A percentile compares a stretch with the other conserved stretches of the same genome.
These are phyloP conservation scores for Ustilago loliicola DNA, from an alignment of 1,284 basidiomycete genomes.

Conservation along the genomic window DNA sequence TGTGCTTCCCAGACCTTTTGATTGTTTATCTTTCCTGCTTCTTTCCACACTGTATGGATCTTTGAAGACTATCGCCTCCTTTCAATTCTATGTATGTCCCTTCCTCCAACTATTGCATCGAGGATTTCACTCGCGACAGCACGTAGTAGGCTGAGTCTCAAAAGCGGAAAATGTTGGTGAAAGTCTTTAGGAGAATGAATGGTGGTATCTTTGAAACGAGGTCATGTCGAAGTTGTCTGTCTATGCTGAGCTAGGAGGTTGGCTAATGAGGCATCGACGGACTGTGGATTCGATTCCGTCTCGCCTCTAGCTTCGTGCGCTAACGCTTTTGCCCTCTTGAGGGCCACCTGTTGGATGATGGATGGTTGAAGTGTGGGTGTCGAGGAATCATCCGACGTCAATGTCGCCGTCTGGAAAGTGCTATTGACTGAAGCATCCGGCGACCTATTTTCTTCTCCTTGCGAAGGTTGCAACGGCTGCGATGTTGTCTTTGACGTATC, in stretches of 20 bases:
- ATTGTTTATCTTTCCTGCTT: not conserved
- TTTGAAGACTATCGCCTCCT: not conserved
- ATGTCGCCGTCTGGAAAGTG: not conserved
- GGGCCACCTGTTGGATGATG: conserved; percentile 49
- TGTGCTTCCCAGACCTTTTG: not conserved
- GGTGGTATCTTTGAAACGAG: not conserved
- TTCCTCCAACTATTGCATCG: not conserved
- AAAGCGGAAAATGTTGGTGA: conserved; percentile 4
- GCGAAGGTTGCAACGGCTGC: conserved; percentile 1
- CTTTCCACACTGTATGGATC: conserved; percentile 4
- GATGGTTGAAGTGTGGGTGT: conserved; percentile 17
- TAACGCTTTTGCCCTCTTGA: conserved; percentile 43
- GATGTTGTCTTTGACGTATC: not conserved
- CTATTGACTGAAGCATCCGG: not conserved
- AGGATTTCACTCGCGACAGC: not conserved
- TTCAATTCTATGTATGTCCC: not conserved
- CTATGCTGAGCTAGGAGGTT: conserved; percentile 32
- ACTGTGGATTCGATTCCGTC: conserved; percentile 5
- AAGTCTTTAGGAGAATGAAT: not conserved
- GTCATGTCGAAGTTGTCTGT: conserved; percentile 27
- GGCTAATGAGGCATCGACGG: conserved; percentile 32
- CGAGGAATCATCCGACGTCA: conserved; percentile 1
- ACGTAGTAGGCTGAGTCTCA: not conserved
- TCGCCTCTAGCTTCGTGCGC: conserved; percentile 38
- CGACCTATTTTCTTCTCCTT: not conserved